phyloP scores from a whole-genome alignment of 176 grass and related monocot species.

The Oryza rufipogon region DNA sequence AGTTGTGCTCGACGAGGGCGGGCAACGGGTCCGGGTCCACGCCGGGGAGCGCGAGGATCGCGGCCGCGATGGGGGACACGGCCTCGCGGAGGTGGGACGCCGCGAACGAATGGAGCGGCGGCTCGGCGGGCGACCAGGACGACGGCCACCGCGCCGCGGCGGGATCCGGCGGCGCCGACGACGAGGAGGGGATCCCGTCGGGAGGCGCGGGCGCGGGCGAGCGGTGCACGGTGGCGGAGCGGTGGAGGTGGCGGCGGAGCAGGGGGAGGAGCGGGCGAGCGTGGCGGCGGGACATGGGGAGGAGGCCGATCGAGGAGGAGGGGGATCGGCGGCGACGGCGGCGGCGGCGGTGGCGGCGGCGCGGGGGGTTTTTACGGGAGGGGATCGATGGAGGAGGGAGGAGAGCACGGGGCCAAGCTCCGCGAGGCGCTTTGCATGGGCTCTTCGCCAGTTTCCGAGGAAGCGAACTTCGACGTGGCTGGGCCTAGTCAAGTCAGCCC shows the following conservation, averaged over 20 bases:
- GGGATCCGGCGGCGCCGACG: constrained; percentile 1
- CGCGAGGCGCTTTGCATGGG: background rate
- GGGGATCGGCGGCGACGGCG: background rate
- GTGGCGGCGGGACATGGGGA: constrained; percentile 53
- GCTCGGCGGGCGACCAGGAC: background rate
- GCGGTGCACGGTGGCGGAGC: background rate
- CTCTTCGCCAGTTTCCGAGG: background rate
- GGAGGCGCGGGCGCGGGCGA: constrained; percentile 24
- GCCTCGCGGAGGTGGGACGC: constrained; percentile 43
- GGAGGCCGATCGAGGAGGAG: background rate
- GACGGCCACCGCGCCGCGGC: background rate
- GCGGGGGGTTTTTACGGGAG: constrained; percentile 33
- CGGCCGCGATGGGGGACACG: constrained; percentile 47
- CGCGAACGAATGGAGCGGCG: constrained; percentile 13
- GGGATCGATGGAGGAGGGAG: background rate
- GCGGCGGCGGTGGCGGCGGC: constrained; percentile 16
- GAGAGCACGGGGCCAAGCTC: constrained; percentile 29
- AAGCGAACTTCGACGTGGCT: background rate
- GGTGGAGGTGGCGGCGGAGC: constrained; percentile 31
- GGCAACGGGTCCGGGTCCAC: constrained; percentile 22
- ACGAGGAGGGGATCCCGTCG: constrained; percentile 7
- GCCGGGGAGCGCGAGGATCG: constrained; percentile 33
- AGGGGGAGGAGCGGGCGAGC: constrained; percentile 51
- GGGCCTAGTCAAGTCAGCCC: background rate
- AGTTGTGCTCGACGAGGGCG: constrained; percentile 43